These are phyloP conservation scores for Claviceps sp. DNA, from an alignment of 2,329 filamentous ascomycete species.

Conservation along the genomic window DNA sequence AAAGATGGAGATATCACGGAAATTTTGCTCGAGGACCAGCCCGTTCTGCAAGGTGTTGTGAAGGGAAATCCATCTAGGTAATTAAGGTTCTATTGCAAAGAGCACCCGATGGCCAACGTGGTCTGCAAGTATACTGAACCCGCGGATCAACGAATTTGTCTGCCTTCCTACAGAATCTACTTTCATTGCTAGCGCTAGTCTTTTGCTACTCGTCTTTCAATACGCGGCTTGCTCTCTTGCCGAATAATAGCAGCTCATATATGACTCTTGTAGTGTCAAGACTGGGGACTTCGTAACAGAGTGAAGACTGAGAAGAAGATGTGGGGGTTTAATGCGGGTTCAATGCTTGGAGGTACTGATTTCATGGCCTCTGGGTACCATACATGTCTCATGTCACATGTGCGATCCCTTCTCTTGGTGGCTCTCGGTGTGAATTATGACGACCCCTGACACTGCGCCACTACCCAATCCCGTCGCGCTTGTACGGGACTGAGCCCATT, in stretches of 20 bases:
- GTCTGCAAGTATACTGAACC: not conserved
- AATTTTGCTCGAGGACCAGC: conserved; percentile 35
- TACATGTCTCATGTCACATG: too few species aligned
- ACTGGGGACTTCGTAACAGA: too few species aligned
- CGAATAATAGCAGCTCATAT: conserved; percentile 74
- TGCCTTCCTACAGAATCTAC: not conserved
- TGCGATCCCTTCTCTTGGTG: too few species aligned
- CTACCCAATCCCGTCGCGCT: too few species aligned
- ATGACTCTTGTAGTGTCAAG: not conserved
- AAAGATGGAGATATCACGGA: conserved; percentile 31
- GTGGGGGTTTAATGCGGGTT: too few species aligned
- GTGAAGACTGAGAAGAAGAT: too few species aligned
- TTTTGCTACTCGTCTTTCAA: conserved; percentile 60
- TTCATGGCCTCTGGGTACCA: too few species aligned
- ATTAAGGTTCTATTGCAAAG: not conserved
- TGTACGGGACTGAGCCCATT: too few species aligned
- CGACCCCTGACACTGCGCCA: too few species aligned
- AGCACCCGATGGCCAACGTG: not conserved
- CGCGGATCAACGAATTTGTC: not conserved
- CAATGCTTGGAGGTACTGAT: too few species aligned
- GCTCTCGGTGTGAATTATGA: too few species aligned
- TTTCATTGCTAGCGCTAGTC: not conserved
- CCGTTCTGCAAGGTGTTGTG: conserved; percentile 33
- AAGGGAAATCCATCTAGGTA: conserved; percentile 36
- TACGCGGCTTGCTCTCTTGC: conserved; percentile 72